These are phyloP conservation scores for Amanita pallidorosea DNA, from an alignment of 768 basidiomycete genomes.

Conservation along the genomic window DNA sequence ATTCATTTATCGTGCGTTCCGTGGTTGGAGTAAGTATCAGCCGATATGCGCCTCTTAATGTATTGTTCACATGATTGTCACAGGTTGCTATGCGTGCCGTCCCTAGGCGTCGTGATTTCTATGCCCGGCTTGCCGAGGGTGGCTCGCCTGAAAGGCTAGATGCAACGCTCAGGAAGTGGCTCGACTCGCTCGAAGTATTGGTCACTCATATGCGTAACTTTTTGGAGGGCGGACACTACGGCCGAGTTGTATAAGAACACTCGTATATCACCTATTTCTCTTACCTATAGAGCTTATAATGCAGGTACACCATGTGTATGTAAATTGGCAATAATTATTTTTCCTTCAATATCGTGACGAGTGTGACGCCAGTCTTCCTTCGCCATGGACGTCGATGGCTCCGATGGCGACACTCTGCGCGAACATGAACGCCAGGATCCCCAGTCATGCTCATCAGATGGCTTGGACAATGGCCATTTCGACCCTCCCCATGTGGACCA, in stretches of 20 bases:
- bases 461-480: background rate
- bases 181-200: slow-evolving; percentile 42
- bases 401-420: background rate
- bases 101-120: slow-evolving; percentile 54
- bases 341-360: background rate
- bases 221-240: slow-evolving; percentile 42
- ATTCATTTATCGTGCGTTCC: slow-evolving; percentile 58
- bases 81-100: slow-evolving; percentile 52
- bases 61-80: slow-evolving; percentile 1
- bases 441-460: background rate
- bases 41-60: too few species aligned
- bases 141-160: slow-evolving; percentile 44
- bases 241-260: slow-evolving; percentile 22
- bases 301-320: background rate
- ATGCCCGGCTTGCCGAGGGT: slow-evolving; percentile 48
- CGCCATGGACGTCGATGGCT: background rate
- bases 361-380: background rate
- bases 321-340: background rate
- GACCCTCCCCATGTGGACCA: background rate
- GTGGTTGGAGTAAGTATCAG: slow-evolving; percentile 40
- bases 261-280: background rate
- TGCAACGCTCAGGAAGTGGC: slow-evolving; percentile 46
- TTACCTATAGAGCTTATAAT: background rate
- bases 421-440: background rate
- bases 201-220: slow-evolving; percentile 40